phyloP scores from a whole-genome alignment of 192 early-diverging fungal genomes.

The Coemansia sp. region DNA sequence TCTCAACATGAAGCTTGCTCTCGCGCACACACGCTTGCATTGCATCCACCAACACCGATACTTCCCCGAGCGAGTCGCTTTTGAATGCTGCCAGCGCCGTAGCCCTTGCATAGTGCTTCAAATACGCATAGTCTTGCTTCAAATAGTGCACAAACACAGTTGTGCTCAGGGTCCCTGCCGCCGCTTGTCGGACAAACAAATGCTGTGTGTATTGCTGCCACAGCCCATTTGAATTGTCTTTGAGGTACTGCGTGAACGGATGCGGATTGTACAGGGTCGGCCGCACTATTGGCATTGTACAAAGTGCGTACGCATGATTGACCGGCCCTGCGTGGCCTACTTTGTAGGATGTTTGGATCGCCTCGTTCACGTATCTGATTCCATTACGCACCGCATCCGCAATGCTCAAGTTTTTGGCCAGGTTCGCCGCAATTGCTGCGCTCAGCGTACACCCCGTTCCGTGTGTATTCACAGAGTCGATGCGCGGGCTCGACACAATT shows the following conservation, averaged over 20 bases:
- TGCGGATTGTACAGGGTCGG: conserved; percentile 51
- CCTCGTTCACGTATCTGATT: conserved; percentile 63
- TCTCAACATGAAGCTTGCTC: conserved; percentile 64
- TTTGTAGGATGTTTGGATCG: conserved; percentile 59
- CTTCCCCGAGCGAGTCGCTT: conserved; percentile 58
- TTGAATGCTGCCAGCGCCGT: conserved; percentile 78
- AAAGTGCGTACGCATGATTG: conserved; percentile 58
- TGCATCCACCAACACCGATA: conserved; percentile 61
- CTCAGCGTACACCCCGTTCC: conserved; percentile 88
- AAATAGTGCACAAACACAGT: conserved; percentile 76
- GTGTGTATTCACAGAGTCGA: conserved; percentile 74
- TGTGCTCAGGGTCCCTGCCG: conserved; percentile 67
- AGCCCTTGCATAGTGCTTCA: conserved; percentile 75
- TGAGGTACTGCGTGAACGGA: conserved; percentile 54
- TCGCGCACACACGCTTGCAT: conserved; percentile 68
- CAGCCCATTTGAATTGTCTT: conserved; percentile 15
- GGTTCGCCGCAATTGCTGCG: conserved; percentile 71
- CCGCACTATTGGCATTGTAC: conserved; percentile 8
- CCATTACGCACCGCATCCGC: conserved; percentile 58
- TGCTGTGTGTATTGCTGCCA: conserved; percentile 74
- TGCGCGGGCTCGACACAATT: conserved; percentile 57
- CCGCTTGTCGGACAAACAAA: conserved; percentile 72
- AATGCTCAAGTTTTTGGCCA: conserved; percentile 59
- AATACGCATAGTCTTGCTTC: conserved; percentile 80
- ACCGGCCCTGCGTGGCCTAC: conserved; percentile 71